Percentiles rank a stretch among this genome's conserved stretches.
Evolutionary conservation across 2,329 filamentous ascomycete genomes (phyloP).

Genomic region (Cyphellophora europaea): DNA sequence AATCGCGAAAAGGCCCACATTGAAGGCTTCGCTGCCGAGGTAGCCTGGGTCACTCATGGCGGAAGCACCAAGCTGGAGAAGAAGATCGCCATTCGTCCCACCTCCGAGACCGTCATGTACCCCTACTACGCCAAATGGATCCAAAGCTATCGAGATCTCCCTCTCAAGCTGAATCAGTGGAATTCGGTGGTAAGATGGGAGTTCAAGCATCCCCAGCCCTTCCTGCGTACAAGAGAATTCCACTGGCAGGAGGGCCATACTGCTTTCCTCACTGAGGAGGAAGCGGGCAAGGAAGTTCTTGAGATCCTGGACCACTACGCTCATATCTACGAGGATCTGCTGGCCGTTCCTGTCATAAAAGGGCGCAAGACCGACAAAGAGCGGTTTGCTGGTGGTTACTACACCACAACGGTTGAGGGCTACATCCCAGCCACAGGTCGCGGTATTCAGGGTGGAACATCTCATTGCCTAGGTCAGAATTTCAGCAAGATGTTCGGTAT

Average conservation of each 20-base stretch:
- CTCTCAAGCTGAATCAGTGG: conserved; percentile 94
- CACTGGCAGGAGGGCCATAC: conserved; percentile 97
- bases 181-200: conserved; percentile 95
- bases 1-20: conserved; percentile 87
- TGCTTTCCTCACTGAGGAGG: conserved; percentile 76
- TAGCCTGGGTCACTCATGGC: conserved; percentile 50
- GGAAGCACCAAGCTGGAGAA: conserved; percentile 89
- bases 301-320: conserved; percentile 92
- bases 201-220: conserved; percentile 80
- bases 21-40: conserved; percentile 84
- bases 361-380: conserved; percentile 95
- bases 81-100: conserved; percentile 60
- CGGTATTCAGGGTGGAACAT: conserved; percentile 93
- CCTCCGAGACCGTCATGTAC: conserved; percentile 79
- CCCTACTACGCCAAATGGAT: conserved; percentile 97
- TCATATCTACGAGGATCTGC: conserved; percentile 81
- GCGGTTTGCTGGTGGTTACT: conserved; percentile 93
- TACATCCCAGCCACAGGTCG: conserved; percentile 94
- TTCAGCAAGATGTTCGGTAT: conserved; percentile 99
- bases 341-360: conserved; percentile 89
- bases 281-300: conserved; percentile 75
- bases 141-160: conserved; percentile 87
- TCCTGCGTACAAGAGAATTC: conserved; percentile 89
- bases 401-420: conserved; percentile 93
- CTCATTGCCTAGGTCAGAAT: conserved; percentile 91